Base-by-base conservation (phyloP, 2,329 filamentous ascomycete species). In the Fusarium xyrophilum region DNA sequence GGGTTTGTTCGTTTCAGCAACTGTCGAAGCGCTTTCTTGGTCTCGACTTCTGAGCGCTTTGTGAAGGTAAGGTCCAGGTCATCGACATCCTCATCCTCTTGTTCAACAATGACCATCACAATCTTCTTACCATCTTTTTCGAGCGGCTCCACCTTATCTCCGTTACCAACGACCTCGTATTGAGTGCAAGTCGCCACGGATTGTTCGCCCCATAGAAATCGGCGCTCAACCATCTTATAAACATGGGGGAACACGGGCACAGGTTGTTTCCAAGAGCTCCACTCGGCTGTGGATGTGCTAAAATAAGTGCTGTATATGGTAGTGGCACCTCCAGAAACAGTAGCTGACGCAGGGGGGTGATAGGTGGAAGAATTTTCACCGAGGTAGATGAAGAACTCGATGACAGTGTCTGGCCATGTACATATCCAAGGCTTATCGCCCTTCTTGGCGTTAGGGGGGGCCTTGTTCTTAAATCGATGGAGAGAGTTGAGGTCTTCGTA, bases 391-490 rank as follows among this genome's bases (percentile, higher is more conserved):
- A 87, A 87, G 6, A 87, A 75, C 53, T 88, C 85, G 8, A 88
- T 78, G 5, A 81, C 78, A 1, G 85, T 87, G 30, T 82, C 79
- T 4, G 85, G 84, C 86, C 86, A 89, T 4, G 79, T 83, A 72
- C 86, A 89, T 25, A 88, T 80, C 86, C 86, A 89, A 2, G 84
- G 83, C 60, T 78, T 83, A 47, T 88, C 85, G 14, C 86, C 86
- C 0, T 76, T 74, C 61, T 80, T 73, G 2, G 79, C 79, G 14
- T 75, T 74, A 5, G 67, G 56, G 23, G 47, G 30, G 6, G 28
- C 28, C 25, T 71, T 56, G 9, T 62, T 70, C 53, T 68, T 70
- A 21, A 67, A 73, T 9, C 63, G 72, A 17, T 70, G 56, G 42
- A 56, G 55, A 15, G 57, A 47, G 21, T 72, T 68, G 42, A 73